These are phyloP conservation scores for Phytophthora pini DNA, from an alignment of 352 stramenopile species.

Conservation along the genomic window DNA sequence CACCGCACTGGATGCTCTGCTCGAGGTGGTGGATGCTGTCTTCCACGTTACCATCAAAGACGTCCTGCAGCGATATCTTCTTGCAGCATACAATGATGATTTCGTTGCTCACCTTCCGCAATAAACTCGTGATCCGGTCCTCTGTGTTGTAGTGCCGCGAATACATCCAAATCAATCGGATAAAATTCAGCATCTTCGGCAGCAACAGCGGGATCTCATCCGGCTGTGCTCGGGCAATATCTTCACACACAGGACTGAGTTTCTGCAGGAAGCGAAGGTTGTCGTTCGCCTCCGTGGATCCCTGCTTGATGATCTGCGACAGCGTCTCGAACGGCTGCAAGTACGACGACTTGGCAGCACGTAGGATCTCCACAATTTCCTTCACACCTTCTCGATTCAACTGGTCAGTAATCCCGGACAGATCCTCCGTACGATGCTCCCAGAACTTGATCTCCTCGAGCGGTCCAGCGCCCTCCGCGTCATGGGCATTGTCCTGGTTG, in stretches of 20 bases:
- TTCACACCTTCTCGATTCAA: conserved; percentile 91
- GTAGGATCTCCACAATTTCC: conserved; percentile 89
- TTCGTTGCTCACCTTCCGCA: conserved; percentile 96
- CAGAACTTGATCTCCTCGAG: conserved; percentile 97
- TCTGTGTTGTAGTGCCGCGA: conserved; percentile 96
- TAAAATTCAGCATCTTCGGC: conserved; percentile 92
- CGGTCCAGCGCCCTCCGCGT: conserved; percentile 90
- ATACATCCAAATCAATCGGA: conserved; percentile 95
- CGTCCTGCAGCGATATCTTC: conserved; percentile 89
- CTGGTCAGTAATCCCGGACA: conserved; percentile 94
- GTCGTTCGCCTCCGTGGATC: conserved; percentile 92
- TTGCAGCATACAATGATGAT: conserved; percentile 93
- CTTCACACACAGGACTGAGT: conserved; percentile 90
- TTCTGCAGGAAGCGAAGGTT: conserved; percentile 95
- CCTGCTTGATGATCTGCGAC: conserved; percentile 93
- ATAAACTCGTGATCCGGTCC: conserved; percentile 91
- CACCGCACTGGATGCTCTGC: conserved; percentile 92
- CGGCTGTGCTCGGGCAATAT: conserved; percentile 85
- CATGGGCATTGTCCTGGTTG: conserved; percentile 93
- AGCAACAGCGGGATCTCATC: conserved; percentile 92
- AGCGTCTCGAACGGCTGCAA: conserved; percentile 93
- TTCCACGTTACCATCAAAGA: conserved; percentile 95
- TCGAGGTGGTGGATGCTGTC: conserved; percentile 89
- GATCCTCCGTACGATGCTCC: conserved; percentile 91
- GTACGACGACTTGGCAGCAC: conserved; percentile 93